These are phyloP conservation scores for Eutypa lata DNA, from an alignment of 2,329 filamentous ascomycete genomes.

Conservation along the genomic window DNA sequence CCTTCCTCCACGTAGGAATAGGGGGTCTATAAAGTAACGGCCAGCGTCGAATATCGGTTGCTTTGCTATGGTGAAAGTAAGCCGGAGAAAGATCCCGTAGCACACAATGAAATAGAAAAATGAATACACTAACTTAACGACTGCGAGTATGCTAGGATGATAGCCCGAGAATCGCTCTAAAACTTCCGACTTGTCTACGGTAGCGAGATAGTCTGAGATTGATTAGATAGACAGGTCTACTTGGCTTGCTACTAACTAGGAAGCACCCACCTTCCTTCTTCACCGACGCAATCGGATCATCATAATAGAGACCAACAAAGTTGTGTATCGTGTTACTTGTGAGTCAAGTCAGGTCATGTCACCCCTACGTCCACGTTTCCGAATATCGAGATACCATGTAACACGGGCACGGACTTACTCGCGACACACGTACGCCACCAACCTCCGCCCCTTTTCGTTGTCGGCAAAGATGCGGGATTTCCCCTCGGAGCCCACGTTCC, in stretches of 20 bases:
- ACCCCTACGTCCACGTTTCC: constrained; percentile 1
- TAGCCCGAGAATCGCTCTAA: constrained; percentile 25
- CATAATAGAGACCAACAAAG: constrained; percentile 30
- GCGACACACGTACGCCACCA: constrained; percentile 33
- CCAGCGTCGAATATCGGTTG: constrained; percentile 32
- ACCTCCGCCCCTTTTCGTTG: constrained; percentile 18
- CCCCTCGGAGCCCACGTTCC: constrained; percentile 24
- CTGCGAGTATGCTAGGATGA: constrained; percentile 22
- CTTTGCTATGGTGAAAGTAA: constrained; percentile 24
- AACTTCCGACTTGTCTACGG: constrained; percentile 26
- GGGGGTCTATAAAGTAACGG: constrained; percentile 33
- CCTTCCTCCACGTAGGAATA: constrained; percentile 30
- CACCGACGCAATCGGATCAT: constrained; percentile 4
- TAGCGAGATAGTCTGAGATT: constrained; percentile 27
- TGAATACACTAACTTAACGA: constrained; percentile 21
- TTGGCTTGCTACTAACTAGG: neutral
- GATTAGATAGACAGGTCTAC: neutral
- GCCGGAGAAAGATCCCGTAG: neutral
- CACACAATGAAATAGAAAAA: neutral
- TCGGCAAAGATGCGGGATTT: constrained; percentile 22
- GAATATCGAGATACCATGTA: neutral
- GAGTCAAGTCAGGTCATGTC: neutral
- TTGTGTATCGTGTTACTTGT: constrained; percentile 31
- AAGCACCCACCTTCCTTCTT: constrained; percentile 6
- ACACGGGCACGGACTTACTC: constrained; percentile 16